phyloP scores from a whole-genome alignment of 805 yeast genomes.

The Pichia heedii region DNA sequence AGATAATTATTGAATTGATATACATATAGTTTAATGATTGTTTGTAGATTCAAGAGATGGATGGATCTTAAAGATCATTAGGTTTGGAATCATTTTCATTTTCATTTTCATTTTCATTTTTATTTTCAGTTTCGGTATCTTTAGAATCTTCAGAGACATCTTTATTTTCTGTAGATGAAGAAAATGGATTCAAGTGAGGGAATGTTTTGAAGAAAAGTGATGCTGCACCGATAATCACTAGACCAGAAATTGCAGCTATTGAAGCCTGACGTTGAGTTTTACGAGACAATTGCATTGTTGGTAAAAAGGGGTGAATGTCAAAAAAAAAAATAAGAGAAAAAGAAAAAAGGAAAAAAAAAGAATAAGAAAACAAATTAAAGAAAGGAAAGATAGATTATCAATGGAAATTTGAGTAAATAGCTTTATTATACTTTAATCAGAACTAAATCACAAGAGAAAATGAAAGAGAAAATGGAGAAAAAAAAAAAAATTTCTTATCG shows the following conservation, averaged over 20 bases:
- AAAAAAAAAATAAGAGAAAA: neutral
- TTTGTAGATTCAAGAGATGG: too few relatives aligned
- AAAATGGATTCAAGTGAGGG: constrained; percentile 34
- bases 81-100: constrained; percentile 12
- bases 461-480: neutral
- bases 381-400: too few relatives aligned
- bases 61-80: too few relatives aligned
- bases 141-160: constrained; percentile 12
- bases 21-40: too few relatives aligned
- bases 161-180: neutral
- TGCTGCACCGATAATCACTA: constrained; percentile 35
- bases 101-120: neutral
- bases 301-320: neutral
- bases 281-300: constrained; percentile 4
- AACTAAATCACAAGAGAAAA: too few relatives aligned
- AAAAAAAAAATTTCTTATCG: too few relatives aligned
- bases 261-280: constrained; percentile 22
- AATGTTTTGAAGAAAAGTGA: constrained; percentile 36
- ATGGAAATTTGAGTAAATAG: too few relatives aligned
- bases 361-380: too few relatives aligned
- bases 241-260: constrained; percentile 35
- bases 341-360: too few relatives aligned
- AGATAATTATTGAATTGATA: too few relatives aligned
- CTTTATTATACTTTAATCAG: too few relatives aligned
- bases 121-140: constrained; percentile 17